Evolutionary conservation across 345 rosid genomes (phyloP).

Genomic region (Bruguiera gymnorhiza): DNA sequence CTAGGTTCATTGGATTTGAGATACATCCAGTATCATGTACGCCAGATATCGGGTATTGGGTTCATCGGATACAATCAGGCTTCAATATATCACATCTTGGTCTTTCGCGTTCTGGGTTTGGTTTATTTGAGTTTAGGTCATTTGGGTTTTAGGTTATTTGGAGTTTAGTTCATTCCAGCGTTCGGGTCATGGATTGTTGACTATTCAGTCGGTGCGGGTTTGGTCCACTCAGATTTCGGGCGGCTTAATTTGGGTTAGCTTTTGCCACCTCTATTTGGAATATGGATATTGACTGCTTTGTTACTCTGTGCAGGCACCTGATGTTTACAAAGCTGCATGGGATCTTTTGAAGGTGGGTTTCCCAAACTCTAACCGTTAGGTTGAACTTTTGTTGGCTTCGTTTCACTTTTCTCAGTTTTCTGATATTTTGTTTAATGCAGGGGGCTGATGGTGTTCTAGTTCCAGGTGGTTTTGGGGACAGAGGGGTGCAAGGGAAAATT

Average conservation of each 20-base stretch:
- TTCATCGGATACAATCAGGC: too few species aligned
- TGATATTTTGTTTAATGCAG: conserved; percentile 36
- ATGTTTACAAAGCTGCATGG: conserved; percentile 87
- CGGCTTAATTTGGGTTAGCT: background rate
- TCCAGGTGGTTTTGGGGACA: conserved; percentile 99
- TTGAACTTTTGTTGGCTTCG: background rate
- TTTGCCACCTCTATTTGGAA: background rate
- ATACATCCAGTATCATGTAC: too few species aligned
- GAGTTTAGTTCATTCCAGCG: too few species aligned
- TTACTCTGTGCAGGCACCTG: conserved; percentile 58
- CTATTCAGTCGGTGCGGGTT: too few species aligned
- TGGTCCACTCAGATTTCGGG: too few species aligned
- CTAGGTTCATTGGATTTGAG: too few species aligned
- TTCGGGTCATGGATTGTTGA: too few species aligned
- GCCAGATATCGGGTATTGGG: too few species aligned
- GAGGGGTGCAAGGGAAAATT: conserved; percentile 94
- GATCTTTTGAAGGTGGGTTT: conserved; percentile 60
- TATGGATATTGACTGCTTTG: conserved; percentile 16
- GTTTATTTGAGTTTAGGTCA: too few species aligned
- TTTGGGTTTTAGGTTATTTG: too few species aligned
- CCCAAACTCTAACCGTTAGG: conserved; percentile 2
- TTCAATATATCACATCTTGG: too few species aligned
- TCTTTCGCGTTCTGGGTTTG: too few species aligned
- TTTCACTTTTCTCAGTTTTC: background rate
- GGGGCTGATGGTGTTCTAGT: conserved; percentile 82